Evolutionary conservation across 108 stramenopile genomes (phyloP), one percentile per base, ranked within the genome.

Genomic region (Nitzschia putrida): DNA sequence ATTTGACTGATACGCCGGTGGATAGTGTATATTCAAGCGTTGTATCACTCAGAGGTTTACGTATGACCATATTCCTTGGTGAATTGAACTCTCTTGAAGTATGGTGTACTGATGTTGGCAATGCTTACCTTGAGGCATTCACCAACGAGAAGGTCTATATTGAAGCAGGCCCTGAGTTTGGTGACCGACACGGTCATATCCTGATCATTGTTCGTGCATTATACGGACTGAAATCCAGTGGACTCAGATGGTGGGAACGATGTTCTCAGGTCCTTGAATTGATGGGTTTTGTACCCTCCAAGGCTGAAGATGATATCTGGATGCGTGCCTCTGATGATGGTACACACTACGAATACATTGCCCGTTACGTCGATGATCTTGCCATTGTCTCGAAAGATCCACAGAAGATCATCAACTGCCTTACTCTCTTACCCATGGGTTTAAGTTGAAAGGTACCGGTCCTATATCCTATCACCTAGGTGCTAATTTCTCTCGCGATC

Each of bases 261-360:
- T 59, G 61, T 50, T 16, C 71, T 0, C 68, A 69, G 39, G 43
- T 51, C 10, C 22, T 82, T 0, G 5, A 22, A 4, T 50, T 73
- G 0, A 43, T 75, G 58, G 81, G 74, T 1, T 82, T 78, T 65
- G 26, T 43, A 12, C 64, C 81, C 0, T 69, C 50, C 14, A 47
- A 23, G 39, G 72, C 76, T 24, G 80, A 82, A 0, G 57, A 72
- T 22, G 77, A 82, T 43, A 60, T 82, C 43, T 82, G 81, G 81
- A 60, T 79, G 72, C 6, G 71, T 3, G 42, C 20, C 29, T 12
- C 8, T 10, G 10, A 7, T 50, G 64, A 67, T 20, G 57, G 60
- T 9, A n/a, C n/a, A n/a, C 24, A 37, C 40, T 74, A 74, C 42
- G 72, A 74, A 38, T 74, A 80, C 23, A 43, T 68, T 18, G 55